Conservation (phyloP, 495 filamentous ascomycete genomes). For the Penicillium fimorum region DNA sequence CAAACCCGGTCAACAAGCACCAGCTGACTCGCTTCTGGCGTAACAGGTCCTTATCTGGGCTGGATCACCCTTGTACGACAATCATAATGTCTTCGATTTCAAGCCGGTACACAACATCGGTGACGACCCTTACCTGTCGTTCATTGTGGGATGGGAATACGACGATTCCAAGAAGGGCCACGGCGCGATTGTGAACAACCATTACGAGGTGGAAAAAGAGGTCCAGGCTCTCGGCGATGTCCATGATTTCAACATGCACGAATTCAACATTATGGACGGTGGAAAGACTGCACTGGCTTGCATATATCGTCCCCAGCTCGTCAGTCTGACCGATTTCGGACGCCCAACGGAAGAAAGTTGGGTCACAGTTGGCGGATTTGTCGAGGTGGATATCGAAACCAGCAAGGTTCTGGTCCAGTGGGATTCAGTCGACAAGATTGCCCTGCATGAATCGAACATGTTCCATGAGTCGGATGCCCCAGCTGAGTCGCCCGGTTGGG, state of each 20-base stretch:
- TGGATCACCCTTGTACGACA: constrained; percentile 37
- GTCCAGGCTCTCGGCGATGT: constrained; percentile 42
- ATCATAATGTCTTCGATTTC: constrained; percentile 43
- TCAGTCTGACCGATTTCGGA: constrained; percentile 47
- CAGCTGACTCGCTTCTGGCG: constrained; percentile 7
- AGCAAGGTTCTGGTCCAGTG: constrained; percentile 49
- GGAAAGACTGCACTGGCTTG: constrained; percentile 46
- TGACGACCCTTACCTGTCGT: constrained; percentile 42
- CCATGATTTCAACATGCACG: constrained; percentile 49
- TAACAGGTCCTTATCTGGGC: constrained; percentile 41
- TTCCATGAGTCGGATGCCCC: constrained; percentile 40
- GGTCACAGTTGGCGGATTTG: constrained; percentile 41
- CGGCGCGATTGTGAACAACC: constrained; percentile 36
- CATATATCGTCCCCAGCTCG: constrained; percentile 44
- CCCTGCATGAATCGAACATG: constrained; percentile 42
- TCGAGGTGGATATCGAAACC: constrained; percentile 48
- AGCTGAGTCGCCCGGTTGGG: constrained; percentile 31
- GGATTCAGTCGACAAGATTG: constrained; percentile 43
- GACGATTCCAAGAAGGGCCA: constrained; percentile 33
- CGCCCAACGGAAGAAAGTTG: constrained; percentile 38
- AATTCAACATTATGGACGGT: constrained; percentile 46
- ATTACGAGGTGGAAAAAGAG: constrained; percentile 36
- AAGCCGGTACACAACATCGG: constrained; percentile 38
- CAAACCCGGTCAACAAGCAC: neutral
- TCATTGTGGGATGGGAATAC: constrained; percentile 44